Evolutionary conservation across 176 grass and related monocot species (phyloP).

Genomic region (Hyparrhenia diplandra): DNA sequence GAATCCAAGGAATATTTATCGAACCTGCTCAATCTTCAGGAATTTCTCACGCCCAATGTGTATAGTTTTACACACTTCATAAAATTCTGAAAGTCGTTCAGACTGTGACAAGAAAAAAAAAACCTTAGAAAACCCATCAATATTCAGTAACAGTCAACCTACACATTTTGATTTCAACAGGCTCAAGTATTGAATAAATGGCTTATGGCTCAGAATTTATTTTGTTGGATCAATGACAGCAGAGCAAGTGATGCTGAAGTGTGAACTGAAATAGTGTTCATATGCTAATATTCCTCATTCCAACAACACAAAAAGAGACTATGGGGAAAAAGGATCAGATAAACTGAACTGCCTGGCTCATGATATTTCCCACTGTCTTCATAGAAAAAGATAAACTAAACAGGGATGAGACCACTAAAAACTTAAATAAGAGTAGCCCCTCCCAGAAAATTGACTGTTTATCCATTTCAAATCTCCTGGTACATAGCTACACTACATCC

Average conservation of each 20-base stretch:
- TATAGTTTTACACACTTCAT: constrained; percentile 96
- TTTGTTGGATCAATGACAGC: background rate
- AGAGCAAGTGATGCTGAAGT: background rate
- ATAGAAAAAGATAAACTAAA: background rate
- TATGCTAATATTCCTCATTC: background rate
- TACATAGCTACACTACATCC: background rate
- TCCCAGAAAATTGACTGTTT: background rate
- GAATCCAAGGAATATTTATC: background rate
- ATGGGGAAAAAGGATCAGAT: background rate
- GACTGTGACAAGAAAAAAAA: constrained; percentile 41
- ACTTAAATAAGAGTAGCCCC: background rate
- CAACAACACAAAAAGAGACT: background rate
- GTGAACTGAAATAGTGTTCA: background rate
- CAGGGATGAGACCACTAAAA: background rate
- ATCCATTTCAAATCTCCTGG: background rate
- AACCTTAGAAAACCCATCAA: background rate
- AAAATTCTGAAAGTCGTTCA: constrained; percentile 91
- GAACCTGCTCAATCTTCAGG: constrained; percentile 96
- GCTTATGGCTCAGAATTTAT: background rate
- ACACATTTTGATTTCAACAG: background rate
- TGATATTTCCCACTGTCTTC: background rate
- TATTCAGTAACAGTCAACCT: background rate
- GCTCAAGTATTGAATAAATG: background rate
- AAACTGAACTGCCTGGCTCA: background rate
- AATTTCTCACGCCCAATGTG: constrained; percentile 84